Evolutionary conservation across 768 basidiomycete species (phyloP).

Genomic region (Suillus subalutaceus): DNA sequence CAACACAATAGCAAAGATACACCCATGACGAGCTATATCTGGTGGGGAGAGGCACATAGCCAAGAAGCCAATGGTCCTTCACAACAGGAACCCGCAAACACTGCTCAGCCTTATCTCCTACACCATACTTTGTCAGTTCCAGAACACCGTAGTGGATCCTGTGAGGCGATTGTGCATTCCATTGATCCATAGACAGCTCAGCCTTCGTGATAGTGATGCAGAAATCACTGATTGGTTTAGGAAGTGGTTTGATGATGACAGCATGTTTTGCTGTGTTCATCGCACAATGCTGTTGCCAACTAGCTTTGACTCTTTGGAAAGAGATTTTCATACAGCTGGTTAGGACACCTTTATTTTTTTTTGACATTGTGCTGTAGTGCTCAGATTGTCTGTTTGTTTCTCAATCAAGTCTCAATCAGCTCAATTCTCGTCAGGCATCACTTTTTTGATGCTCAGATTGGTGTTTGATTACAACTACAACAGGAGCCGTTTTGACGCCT

Average conservation of each 20-base stretch:
- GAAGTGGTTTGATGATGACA: not conserved
- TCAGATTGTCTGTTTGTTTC: not conserved
- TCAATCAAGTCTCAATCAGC: not conserved
- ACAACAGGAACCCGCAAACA: not conserved
- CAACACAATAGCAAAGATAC: not conserved
- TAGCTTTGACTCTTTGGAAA: not conserved
- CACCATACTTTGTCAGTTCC: not conserved
- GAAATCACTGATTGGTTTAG: not conserved
- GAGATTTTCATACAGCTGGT: not conserved
- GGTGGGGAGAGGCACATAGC: not conserved
- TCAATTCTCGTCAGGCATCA: not conserved
- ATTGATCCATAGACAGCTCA: not conserved
- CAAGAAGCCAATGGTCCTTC: accelerated
- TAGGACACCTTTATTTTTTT: not conserved
- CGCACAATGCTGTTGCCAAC: too few species aligned
- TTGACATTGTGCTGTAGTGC: not conserved
- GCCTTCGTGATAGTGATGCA: not conserved
- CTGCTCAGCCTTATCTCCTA: not conserved
- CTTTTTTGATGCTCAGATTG: not conserved
- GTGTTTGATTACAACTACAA: not conserved
- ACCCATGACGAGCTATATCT: not conserved
- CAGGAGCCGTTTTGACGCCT: too few species aligned
- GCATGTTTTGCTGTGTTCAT: too few species aligned
- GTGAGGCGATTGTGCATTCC: too few species aligned
- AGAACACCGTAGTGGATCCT: not conserved